Evolutionary conservation across 495 filamentous ascomycete genomes (phyloP).

Genomic region (Tuber magnatum): DNA sequence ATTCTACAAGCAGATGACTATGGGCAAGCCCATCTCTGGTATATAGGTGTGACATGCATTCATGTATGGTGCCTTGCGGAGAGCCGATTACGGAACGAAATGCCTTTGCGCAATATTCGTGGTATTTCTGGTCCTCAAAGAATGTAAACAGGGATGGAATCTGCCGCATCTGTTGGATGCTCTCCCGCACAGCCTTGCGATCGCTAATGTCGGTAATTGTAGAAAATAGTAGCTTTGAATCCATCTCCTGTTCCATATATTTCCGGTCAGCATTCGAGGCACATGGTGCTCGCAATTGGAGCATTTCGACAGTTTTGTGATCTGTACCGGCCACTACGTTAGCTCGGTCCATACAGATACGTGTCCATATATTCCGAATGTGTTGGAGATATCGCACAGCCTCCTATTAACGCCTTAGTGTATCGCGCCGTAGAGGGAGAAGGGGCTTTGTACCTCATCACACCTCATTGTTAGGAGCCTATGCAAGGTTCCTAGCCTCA

Average conservation of each 20-base stretch:
- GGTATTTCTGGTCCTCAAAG: constrained; percentile 12
- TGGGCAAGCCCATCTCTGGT: neutral
- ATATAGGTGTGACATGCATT: neutral
- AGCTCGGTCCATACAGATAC: constrained; percentile 8
- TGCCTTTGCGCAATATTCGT: constrained; percentile 1
- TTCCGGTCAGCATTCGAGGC: neutral
- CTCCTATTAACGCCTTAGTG: neutral
- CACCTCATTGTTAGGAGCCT: constrained; percentile 20
- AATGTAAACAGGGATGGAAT: constrained; percentile 14
- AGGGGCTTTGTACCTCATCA: neutral
- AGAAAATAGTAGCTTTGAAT: neutral
- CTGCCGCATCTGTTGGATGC: neutral
- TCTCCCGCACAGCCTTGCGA: neutral
- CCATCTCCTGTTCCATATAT: neutral
- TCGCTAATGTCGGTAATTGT: neutral
- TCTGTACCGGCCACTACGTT: neutral
- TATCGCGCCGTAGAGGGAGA: neutral
- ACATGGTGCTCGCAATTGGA: constrained; percentile 8
- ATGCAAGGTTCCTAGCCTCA: constrained; percentile 16
- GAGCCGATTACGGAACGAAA: neutral
- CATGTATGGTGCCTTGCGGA: neutral
- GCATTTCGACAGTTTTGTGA: neutral
- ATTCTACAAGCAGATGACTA: neutral
- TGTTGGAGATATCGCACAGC: constrained; percentile 21
- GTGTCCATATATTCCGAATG: constrained; percentile 10